Conservation (phyloP, 2,329 filamentous ascomycete species). For the Xylaria sp. region DNA sequence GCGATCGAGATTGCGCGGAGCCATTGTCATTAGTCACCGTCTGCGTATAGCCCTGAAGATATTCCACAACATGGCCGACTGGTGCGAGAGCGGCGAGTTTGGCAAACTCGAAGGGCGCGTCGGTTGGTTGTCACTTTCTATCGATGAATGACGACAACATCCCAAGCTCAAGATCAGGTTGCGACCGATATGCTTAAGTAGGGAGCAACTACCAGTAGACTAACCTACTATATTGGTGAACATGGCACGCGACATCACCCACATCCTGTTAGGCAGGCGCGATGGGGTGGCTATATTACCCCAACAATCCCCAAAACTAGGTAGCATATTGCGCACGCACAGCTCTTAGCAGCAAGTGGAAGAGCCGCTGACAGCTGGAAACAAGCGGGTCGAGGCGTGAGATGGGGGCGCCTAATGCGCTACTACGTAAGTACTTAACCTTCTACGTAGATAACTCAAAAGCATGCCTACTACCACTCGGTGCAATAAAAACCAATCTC, state of each 20-base stretch:
- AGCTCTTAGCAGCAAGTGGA: not conserved
- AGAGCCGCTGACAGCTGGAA: constrained; percentile 8
- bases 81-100: not conserved
- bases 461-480: not conserved
- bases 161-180: constrained; percentile 1
- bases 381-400: not conserved
- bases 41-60: constrained; percentile 53
- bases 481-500: not conserved
- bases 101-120: constrained; percentile 1
- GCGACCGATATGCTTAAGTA: not conserved
- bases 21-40: constrained; percentile 59
- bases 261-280: too few species aligned
- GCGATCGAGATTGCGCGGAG: constrained; percentile 47
- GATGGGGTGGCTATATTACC: too few species aligned
- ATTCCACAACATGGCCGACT: constrained; percentile 53
- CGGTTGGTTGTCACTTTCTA: constrained; percentile 4
- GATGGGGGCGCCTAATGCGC: not conserved
- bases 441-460: not conserved
- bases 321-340: not conserved
- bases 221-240: not conserved
- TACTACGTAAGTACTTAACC: too few species aligned
- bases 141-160: constrained; percentile 12
- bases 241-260: constrained; percentile 29
- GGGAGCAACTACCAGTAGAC: not conserved
- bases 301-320: too few species aligned